Conservation (phyloP, 73 alveolate species). For the Tetrahymena borealis region DNA sequence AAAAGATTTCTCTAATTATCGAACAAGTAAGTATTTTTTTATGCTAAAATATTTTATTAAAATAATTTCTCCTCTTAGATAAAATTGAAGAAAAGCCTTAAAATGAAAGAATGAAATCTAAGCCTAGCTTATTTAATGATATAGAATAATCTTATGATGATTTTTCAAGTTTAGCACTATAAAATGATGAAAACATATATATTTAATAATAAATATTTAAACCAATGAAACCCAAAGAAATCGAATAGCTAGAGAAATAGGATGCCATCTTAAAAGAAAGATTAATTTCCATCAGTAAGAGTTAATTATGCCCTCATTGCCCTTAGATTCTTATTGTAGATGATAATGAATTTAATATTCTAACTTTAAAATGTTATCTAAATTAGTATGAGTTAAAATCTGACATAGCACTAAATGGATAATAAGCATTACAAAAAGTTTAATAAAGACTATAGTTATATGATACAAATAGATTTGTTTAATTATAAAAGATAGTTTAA, state of each 20-base stretch:
- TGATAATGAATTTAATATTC: not conserved
- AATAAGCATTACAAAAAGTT: not conserved
- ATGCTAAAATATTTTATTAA: no score
- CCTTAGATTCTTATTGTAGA: not conserved
- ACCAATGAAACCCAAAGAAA: not conserved
- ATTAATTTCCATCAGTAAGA: not conserved
- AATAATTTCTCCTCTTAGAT: no score
- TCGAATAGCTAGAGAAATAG: not conserved
- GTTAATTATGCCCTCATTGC: not conserved
- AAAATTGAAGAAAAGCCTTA: no score
- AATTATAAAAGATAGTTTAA: not conserved
- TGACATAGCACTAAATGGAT: not conserved
- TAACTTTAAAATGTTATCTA: not conserved
- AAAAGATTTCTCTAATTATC: not conserved
- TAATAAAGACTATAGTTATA: not conserved
- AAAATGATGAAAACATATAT: not conserved
- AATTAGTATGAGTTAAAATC: not conserved
- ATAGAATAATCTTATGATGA: not conserved
- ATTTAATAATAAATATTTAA: not conserved
- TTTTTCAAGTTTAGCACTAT: not conserved
- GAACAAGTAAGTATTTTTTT: not conserved
- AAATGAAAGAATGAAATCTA: no score
- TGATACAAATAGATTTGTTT: not conserved
- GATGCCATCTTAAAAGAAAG: not conserved
- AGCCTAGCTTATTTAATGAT: no score